Evolutionary conservation across 140 eudicot species (phyloP), one percentile per base, ranked within the genome.

Genomic region (Eryngium alpinum): DNA sequence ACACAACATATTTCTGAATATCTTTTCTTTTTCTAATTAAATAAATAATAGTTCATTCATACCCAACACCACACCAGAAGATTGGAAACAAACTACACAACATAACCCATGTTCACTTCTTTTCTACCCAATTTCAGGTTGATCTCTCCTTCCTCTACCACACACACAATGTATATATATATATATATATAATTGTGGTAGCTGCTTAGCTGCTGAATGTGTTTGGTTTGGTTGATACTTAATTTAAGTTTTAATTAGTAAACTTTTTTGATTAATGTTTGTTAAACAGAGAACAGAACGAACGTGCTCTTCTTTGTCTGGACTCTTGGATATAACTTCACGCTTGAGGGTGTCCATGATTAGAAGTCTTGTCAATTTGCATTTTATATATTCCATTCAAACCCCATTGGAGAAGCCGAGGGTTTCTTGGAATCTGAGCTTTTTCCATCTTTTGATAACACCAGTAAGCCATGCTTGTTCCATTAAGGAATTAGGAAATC

Each of bases 391-490:
- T 76, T 81, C 67, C 60, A 85, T 81, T 80, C 84, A 79, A 50
- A 44, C 72, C 60, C 82, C 34, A 56, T 50, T 67, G 75, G 46
- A 74, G 77, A 76, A 72, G 27, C 81, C 75, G 85, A 75, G 72
- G 85, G 78, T 32, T 84, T 70, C 34, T 92, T 84, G 97, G 89
- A 86, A 85, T 83, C 79, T 85, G 96, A 82, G 87, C 84, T 82
- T 75, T 78, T 32, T 86, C 84, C 93, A 87, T 87, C 97, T 90
- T 92, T 92, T 92, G 91, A 87, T 94, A 87, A 84, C 89, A 87
- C 88, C 87, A 87, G 79, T 85, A 84, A 86, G 69, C 94, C 98
- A 91, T 88, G 97, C 96, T 78, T 89, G 92, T 82, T 89, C 90
- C 84, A 80, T 52, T 81, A 78, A 78, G 85, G 77, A 77, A 18